These are phyloP conservation scores for Populus hybrid DNA, from an alignment of 441 rosid genomes.

Conservation along the genomic window DNA sequence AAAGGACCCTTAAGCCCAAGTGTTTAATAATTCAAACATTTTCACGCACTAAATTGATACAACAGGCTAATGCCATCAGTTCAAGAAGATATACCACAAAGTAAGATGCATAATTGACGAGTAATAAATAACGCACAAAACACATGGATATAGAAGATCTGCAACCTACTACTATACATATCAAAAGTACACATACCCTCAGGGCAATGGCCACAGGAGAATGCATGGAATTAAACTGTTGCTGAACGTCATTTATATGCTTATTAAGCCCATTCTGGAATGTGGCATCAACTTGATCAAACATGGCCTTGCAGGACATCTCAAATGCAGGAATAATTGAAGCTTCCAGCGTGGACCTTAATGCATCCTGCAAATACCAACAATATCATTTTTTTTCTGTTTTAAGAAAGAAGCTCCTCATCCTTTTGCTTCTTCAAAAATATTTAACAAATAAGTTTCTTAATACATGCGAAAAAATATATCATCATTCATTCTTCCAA, in stretches of 20 bases:
- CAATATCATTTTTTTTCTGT: conserved; percentile 4
- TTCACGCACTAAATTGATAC: neutral
- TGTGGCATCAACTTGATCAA: conserved; percentile 66
- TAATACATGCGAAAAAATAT: neutral
- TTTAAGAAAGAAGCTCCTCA: neutral
- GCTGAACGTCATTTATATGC: conserved; percentile 53
- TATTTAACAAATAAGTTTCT: neutral
- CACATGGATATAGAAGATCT: neutral
- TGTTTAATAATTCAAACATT: neutral
- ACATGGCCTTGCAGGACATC: conserved; percentile 75
- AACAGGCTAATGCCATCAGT: neutral
- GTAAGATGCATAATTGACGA: neutral
- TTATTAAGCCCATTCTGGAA: conserved; percentile 55
- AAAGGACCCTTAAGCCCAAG: neutral
- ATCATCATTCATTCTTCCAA: neutral
- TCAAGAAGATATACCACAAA: conserved; percentile 1
- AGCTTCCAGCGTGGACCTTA: conserved; percentile 63
- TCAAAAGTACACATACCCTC: conserved; percentile 38
- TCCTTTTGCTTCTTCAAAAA: neutral
- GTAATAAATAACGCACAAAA: neutral
- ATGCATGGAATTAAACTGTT: conserved; percentile 59
- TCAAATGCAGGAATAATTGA: conserved; percentile 75
- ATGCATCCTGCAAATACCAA: conserved; percentile 49
- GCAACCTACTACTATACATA: neutral
- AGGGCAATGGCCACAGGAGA: conserved; percentile 56